phyloP scores from a whole-genome alignment of 495 filamentous ascomycete genomes.

The Acidomyces sp. region DNA sequence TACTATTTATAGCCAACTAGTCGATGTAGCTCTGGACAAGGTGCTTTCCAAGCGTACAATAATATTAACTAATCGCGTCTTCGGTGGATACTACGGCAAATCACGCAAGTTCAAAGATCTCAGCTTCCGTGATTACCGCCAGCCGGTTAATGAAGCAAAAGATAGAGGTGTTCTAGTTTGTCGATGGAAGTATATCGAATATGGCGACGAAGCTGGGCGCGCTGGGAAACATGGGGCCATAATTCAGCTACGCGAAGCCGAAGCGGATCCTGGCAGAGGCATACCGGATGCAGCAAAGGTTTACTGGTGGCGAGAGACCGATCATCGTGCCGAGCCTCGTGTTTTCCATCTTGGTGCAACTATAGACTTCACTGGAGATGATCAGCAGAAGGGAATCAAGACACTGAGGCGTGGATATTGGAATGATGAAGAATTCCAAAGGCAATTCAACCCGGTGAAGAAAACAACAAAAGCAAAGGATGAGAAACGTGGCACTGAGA shows the following conservation, averaged over 20 bases:
- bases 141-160: neutral
- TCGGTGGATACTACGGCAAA: neutral
- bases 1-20: neutral
- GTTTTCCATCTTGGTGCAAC: neutral
- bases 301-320: neutral
- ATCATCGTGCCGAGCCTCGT: neutral
- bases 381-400: neutral
- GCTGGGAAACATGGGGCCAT: neutral
- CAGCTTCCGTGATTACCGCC: slow-evolving; percentile 2
- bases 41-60: neutral
- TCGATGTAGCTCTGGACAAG: neutral
- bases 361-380: neutral
- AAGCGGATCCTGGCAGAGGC: neutral
- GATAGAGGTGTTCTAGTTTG: slow-evolving; percentile 1
- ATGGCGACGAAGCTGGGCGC: neutral
- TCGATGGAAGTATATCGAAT: neutral
- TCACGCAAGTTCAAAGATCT: neutral
- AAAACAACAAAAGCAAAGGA: no score
- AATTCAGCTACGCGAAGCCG: neutral
- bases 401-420: no score
- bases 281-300: slow-evolving; percentile 1
- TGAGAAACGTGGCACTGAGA: neutral
- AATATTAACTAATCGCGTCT: neutral
- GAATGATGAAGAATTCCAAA: no score
- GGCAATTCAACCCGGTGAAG: neutral